These are phyloP conservation scores for Fistulifera pelliculosa DNA, from an alignment of 108 stramenopile genomes.

Conservation along the genomic window DNA sequence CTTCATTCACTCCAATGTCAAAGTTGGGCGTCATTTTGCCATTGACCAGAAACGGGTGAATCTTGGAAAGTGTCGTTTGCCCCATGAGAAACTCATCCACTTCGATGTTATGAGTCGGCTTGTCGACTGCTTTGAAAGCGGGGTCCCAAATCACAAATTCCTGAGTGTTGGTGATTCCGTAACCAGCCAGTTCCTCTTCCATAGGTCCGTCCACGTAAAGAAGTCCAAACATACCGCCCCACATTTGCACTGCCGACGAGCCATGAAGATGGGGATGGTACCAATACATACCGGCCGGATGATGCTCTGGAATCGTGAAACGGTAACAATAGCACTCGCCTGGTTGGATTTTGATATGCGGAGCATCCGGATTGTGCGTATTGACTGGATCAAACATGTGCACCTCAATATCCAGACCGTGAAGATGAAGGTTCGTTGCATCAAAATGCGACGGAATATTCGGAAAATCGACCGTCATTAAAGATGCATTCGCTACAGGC, in stretches of 20 bases:
- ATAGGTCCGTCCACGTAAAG: conserved; percentile 25
- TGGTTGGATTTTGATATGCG: conserved; percentile 26
- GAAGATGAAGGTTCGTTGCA: conserved; percentile 33
- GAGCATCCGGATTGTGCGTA: conserved; percentile 29
- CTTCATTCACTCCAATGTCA: conserved; percentile 6
- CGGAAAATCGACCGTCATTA: conserved; percentile 25
- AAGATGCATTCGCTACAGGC: conserved; percentile 12
- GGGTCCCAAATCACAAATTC: conserved; percentile 46
- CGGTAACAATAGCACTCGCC: conserved; percentile 39
- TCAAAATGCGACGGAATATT: conserved; percentile 37
- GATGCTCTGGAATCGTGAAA: conserved; percentile 32
- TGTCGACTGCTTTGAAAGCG: conserved; percentile 15
- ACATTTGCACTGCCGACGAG: conserved; percentile 31
- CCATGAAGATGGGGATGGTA: conserved; percentile 50
- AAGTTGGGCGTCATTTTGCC: conserved; percentile 24
- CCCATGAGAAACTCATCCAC: conserved; percentile 35
- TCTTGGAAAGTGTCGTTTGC: conserved; percentile 33
- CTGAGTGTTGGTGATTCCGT: conserved; percentile 18
- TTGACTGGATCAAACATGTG: conserved; percentile 50
- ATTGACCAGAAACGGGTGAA: conserved; percentile 39
- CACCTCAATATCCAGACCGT: conserved; percentile 33
- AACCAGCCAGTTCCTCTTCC: conserved; percentile 18
- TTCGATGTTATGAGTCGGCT: conserved; percentile 24
- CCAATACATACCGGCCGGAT: conserved; percentile 45
- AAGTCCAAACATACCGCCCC: conserved; percentile 39